phyloP scores from a whole-genome alignment of 352 stramenopile genomes.

The Albugo candida region DNA sequence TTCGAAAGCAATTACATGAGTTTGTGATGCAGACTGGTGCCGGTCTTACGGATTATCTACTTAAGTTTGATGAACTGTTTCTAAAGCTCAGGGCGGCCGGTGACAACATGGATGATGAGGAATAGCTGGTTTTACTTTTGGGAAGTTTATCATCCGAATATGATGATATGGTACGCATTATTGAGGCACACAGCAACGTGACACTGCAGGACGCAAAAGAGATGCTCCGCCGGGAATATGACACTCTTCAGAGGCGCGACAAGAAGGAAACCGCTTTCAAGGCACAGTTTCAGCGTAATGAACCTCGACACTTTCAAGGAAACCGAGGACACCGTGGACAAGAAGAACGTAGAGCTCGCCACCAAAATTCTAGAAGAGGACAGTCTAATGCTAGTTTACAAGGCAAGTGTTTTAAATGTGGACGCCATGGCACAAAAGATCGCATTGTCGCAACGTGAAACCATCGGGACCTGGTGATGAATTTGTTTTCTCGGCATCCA shows the following conservation, averaged over 20 bases:
- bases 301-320: no score
- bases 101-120: constrained; percentile 5
- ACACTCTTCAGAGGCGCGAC: not conserved
- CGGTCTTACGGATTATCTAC: constrained; percentile 8
- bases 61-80: constrained; percentile 11
- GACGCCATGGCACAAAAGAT: no score
- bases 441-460: no score
- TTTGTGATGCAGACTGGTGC: constrained; percentile 1
- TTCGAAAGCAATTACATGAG: constrained; percentile 9
- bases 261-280: not conserved
- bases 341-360: no score
- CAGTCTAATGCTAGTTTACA: no score
- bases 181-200: constrained; percentile 3
- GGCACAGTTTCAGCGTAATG: not conserved
- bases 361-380: not conserved
- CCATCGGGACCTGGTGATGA: no score
- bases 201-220: constrained; percentile 8
- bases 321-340: no score
- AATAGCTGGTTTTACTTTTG: constrained; percentile 1
- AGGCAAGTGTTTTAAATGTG: no score
- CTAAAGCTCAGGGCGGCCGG: constrained; percentile 4
- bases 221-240: constrained; percentile 7
- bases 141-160: constrained; percentile 8
- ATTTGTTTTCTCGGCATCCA: no score
- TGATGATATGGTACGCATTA: constrained; percentile 10